Percentiles rank a stretch among this genome's conserved stretches.
Conservation (phyloP, 2,329 filamentous ascomycete genomes). For the Phaeosphaeriaceae sp. region DNA sequence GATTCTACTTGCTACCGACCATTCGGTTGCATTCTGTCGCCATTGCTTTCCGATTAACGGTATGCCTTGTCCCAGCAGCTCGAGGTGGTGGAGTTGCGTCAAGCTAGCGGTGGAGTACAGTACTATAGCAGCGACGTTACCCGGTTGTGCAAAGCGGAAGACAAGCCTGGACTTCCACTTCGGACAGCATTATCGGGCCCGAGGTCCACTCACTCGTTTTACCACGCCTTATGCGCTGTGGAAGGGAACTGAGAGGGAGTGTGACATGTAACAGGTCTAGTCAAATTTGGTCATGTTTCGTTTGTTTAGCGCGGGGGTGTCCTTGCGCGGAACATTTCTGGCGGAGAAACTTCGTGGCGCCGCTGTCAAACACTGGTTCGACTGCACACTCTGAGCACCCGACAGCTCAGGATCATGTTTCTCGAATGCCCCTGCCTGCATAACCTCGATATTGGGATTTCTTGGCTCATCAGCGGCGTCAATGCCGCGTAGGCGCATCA, state of each 20-base stretch:
- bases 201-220: neutral
- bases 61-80: neutral
- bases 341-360: constrained; percentile 1
- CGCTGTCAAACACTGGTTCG: constrained; percentile 5
- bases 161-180: neutral
- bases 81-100: neutral
- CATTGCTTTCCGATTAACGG: neutral
- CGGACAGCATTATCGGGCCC: neutral
- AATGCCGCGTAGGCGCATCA: neutral
- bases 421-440: neutral
- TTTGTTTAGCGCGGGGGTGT: neutral
- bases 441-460: neutral
- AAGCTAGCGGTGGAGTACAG: neutral
- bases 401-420: neutral
- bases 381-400: neutral
- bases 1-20: neutral
- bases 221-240: neutral
- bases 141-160: neutral
- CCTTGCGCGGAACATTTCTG: neutral
- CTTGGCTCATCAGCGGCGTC: neutral
- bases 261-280: neutral
- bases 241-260: neutral
- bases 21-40: neutral
- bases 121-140: constrained; percentile 1
- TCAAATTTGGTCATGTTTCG: neutral